These are phyloP conservation scores for Nemania abortiva DNA, from an alignment of 2,329 filamentous ascomycete genomes.

Conservation along the genomic window DNA sequence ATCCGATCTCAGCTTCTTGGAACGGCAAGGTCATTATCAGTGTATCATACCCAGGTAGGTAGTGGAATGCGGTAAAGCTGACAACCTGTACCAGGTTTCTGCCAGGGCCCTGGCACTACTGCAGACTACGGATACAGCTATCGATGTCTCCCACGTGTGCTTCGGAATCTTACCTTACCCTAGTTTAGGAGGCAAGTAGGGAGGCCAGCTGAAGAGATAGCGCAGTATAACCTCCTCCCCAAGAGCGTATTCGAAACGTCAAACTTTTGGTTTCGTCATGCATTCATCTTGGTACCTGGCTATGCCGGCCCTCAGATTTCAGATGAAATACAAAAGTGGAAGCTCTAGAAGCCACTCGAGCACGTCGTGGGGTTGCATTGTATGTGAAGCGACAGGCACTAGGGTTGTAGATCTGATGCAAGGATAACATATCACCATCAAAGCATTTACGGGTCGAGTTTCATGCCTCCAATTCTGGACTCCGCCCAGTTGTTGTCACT, in stretches of 20 bases:
- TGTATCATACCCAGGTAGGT: not conserved
- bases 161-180: not conserved
- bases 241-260: too few species aligned
- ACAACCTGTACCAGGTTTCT: not conserved
- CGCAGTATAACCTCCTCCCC: too few species aligned
- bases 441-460: conserved; percentile 14
- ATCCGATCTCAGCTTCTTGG: conserved; percentile 26
- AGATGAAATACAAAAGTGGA: not conserved
- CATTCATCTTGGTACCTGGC: not conserved
- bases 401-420: conserved; percentile 14
- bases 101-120: too few species aligned
- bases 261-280: not conserved
- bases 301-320: not conserved
- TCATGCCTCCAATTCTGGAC: not conserved
- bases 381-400: not conserved
- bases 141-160: too few species aligned
- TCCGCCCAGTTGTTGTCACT: not conserved
- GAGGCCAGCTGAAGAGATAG: too few species aligned
- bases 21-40: not conserved
- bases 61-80: not conserved
- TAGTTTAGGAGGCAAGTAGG: too few species aligned
- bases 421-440: conserved; percentile 15
- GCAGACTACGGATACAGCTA: too few species aligned
- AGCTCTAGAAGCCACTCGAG: not conserved
- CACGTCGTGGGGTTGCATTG: conserved; percentile 6